Conservation (phyloP, 1,284 basidiomycete genomes). For the Rhizoctonia solani region DNA sequence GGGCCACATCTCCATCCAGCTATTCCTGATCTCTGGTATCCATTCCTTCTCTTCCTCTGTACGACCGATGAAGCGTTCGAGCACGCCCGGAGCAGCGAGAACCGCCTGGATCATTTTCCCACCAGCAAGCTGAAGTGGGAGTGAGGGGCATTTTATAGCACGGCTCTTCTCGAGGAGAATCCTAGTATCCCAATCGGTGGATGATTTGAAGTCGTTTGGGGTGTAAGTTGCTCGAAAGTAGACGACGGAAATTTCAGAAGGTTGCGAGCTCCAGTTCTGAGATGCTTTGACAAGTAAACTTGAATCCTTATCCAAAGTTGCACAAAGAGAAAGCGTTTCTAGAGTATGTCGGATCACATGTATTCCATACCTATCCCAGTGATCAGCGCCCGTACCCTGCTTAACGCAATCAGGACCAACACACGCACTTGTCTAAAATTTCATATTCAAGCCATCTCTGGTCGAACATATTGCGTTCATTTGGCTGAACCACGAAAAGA, state of each 20-base stretch:
- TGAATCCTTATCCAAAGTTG: conserved; percentile 52
- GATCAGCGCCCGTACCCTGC: background rate
- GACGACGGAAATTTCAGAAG: conserved; percentile 75
- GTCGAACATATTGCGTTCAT: conserved; percentile 96
- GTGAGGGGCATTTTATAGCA: conserved; percentile 92
- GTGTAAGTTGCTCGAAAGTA: conserved; percentile 91
- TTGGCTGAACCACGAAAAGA: conserved; percentile 86
- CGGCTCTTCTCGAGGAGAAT: conserved; percentile 74
- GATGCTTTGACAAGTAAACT: conserved; percentile 53
- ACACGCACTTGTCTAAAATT: conserved; percentile 69
- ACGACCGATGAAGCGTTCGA: conserved; percentile 69
- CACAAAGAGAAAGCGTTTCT: conserved; percentile 60
- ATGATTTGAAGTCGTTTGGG: conserved; percentile 76
- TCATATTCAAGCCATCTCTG: conserved; percentile 89
- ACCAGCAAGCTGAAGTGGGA: conserved; percentile 91
- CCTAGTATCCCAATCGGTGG: conserved; percentile 68
- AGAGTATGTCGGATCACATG: conserved; percentile 76
- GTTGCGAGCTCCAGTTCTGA: conserved; percentile 40
- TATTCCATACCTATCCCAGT: conserved; percentile 63
- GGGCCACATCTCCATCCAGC: conserved; percentile 80
- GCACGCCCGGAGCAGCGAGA: conserved; percentile 70
- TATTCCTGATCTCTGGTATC: conserved; percentile 56
- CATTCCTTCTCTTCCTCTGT: conserved; percentile 43
- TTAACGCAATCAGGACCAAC: background rate
- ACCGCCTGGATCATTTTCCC: conserved; percentile 96